Evolutionary conservation across 2,329 filamentous ascomycete genomes (phyloP).

Genomic region (Pseudocercospora macadamiae): DNA sequence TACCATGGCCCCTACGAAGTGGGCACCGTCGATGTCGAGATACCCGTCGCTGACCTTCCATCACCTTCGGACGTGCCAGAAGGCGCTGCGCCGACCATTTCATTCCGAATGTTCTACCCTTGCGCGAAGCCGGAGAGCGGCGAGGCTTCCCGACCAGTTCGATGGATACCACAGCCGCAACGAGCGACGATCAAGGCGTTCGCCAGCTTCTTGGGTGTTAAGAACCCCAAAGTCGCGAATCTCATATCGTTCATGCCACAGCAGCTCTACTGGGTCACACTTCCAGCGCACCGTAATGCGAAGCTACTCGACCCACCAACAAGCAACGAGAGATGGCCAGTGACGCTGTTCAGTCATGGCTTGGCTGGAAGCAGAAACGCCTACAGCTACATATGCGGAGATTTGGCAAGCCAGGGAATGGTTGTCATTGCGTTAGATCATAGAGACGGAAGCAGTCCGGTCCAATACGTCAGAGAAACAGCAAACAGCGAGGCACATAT

Average conservation of each 20-base stretch:
- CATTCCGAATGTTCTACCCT: conserved; percentile 83
- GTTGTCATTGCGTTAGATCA: conserved; percentile 83
- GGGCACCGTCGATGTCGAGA: conserved; percentile 78
- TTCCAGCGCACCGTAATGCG: conserved; percentile 74
- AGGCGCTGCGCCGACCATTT: conserved; percentile 67
- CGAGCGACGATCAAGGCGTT: conserved; percentile 74
- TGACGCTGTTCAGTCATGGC: conserved; percentile 84
- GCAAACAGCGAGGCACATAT: conserved; percentile 43
- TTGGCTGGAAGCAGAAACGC: conserved; percentile 79
- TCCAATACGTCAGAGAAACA: conserved; percentile 70
- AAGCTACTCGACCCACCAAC: conserved; percentile 56
- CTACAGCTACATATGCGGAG: conserved; percentile 81
- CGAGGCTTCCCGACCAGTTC: conserved; percentile 61
- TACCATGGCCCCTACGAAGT: conserved; percentile 80
- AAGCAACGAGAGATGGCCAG: conserved; percentile 68
- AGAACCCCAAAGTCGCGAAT: conserved; percentile 36
- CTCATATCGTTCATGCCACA: conserved; percentile 53
- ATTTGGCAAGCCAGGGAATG: conserved; percentile 77
- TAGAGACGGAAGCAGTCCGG: conserved; percentile 76
- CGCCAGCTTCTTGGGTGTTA: conserved; percentile 72
- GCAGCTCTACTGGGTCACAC: conserved; percentile 71
- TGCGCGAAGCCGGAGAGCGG: conserved; percentile 47
- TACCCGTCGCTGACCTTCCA: conserved; percentile 64
- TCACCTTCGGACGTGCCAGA: conserved; percentile 60
- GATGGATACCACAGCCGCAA: conserved; percentile 79